phyloP scores from a whole-genome alignment of 768 basidiomycete species.

The Hirschioporus abietinus region DNA sequence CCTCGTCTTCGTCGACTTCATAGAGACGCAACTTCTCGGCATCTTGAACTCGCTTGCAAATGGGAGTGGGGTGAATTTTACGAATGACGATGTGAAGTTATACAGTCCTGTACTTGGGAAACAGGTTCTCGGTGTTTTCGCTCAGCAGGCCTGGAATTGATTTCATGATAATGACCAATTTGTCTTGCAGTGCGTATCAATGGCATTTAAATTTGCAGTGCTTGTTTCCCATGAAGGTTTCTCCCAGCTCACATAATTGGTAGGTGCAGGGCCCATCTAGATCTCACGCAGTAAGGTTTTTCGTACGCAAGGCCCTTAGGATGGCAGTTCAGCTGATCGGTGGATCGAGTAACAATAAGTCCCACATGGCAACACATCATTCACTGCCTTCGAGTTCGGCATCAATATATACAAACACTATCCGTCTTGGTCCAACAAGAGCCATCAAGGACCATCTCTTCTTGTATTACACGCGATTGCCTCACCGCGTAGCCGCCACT shows the following conservation, averaged over 20 bases:
- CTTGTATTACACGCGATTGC: neutral
- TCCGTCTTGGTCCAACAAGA: neutral
- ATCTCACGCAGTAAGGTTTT: neutral
- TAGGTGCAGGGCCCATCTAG: neutral
- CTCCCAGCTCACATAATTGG: neutral
- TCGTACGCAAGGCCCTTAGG: neutral
- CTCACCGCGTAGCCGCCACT: neutral
- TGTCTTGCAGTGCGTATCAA: neutral
- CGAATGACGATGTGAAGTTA: slow-evolving; percentile 40
- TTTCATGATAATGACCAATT: neutral
- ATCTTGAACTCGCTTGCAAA: slow-evolving; percentile 55
- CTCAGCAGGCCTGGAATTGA: slow-evolving; percentile 25
- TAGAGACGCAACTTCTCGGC: slow-evolving; percentile 43
- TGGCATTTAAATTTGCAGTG: neutral
- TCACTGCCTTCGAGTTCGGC: neutral
- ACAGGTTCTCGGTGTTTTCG: slow-evolving; percentile 52
- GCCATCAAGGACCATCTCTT: neutral
- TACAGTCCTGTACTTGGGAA: slow-evolving; percentile 52
- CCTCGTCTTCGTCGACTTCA: slow-evolving; percentile 73
- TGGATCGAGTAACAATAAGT: neutral
- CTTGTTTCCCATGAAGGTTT: neutral
- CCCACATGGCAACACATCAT: neutral
- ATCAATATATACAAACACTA: neutral
- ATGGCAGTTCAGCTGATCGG: neutral
- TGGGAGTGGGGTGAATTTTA: slow-evolving; percentile 35